Base-by-base conservation (phyloP, 129 eudicot genomes). In the Escallonia rubra region DNA sequence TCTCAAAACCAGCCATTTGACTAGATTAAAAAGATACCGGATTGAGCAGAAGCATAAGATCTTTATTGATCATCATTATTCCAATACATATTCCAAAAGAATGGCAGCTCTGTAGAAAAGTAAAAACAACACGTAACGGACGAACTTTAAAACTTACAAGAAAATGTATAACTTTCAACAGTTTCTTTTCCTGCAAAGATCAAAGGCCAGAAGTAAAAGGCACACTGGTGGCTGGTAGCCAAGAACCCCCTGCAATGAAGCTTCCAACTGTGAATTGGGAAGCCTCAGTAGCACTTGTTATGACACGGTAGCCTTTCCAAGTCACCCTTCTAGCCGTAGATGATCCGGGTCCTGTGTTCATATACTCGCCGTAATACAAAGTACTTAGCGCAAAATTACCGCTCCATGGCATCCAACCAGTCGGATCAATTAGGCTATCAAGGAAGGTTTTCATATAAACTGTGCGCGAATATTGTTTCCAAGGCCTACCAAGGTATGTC, bases 401-500 rank as follows among this genome's bases (percentile, higher is more conserved):
- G 46, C 63, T 74, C 89, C 89, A 86, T 5, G 81, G 73, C 68
- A 75, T 41, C 94, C 94, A 83, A 10, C 94, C 94, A 0, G 81
- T 77, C 3, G 89, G 84, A 12, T 80, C 73, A 7, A 86, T 80
- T 67, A 82, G 52, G 23, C 80, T 58, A 65, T 74, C 89, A n/a
- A 86, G 66, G 44, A 8, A 67, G 0, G 86, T 70, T 65, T 72
- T 80, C 59, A 86, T 71, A 51, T 77, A 77, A 43, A 86, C 94
- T 11, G 89, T 83, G 56, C 89, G 74, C 1, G 94, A 86, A 38
- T 83, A 83, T 49, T 63, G 48, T 50, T 66, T 56, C 94, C 94
- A 86, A 4, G 92, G 92, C 15, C 92, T 69, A 3, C 92, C 92
- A 39, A 86, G 74, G 58, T 79, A 86, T 1, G 86, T 79, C 60